phyloP scores from a whole-genome alignment of 1,284 basidiomycete species.

The Peniophora sp. region DNA sequence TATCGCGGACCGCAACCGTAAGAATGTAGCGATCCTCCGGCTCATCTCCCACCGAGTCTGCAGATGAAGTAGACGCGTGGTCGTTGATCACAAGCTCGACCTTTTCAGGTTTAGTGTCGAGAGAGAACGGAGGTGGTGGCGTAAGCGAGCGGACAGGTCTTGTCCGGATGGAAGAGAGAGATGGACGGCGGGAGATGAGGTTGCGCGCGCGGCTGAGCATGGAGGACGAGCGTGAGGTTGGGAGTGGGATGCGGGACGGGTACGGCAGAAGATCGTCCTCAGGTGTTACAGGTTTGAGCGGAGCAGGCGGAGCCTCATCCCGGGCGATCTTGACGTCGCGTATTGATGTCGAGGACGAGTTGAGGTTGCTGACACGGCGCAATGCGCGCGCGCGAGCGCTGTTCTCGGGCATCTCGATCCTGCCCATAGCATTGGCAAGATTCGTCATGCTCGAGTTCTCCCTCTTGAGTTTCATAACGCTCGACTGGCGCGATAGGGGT shows the following conservation, averaged over 20 bases:
- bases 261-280: neutral
- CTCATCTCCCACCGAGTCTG: neutral
- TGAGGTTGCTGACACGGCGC: constrained; percentile 11
- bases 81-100: too few species aligned
- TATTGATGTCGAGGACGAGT: neutral
- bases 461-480: neutral
- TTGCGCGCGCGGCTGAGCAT: neutral
- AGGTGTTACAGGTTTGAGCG: too few species aligned
- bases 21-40: neutral
- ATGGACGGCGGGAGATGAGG: neutral
- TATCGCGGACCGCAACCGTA: neutral
- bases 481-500: neutral
- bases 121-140: too few species aligned
- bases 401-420: neutral
- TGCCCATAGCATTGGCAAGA: neutral
- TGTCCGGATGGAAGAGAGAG: neutral
- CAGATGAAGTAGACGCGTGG: too few species aligned
- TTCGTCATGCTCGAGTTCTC: neutral
- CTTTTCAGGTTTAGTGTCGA: too few species aligned
- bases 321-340: neutral
- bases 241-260: neutral
- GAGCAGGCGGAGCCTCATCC: neutral
- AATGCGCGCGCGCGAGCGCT: constrained; percentile 5
- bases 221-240: neutral
- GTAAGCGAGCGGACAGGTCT: neutral